Conservation (phyloP, 2,329 filamentous ascomycete species). For the Aschersonia sp. region DNA sequence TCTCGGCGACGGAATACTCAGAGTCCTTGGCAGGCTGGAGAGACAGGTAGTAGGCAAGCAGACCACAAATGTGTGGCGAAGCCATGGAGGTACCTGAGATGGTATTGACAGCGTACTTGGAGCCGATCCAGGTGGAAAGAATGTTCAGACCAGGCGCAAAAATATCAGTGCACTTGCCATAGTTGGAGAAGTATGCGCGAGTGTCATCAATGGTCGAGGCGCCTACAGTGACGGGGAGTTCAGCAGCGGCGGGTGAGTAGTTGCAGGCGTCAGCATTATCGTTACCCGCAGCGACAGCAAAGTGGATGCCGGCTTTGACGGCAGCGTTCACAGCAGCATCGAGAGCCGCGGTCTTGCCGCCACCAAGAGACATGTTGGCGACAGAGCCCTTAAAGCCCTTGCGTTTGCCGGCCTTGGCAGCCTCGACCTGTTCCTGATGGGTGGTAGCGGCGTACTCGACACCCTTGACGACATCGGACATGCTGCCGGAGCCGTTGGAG, state of each 20-base stretch:
- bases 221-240: constrained; percentile 87
- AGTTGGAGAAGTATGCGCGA: constrained; percentile 99
- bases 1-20: constrained; percentile 74
- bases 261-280: constrained; percentile 99
- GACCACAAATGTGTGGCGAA: constrained; percentile 89
- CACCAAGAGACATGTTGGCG: constrained; percentile 98
- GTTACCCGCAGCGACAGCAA: constrained; percentile 94
- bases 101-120: constrained; percentile 91
- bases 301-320: constrained; percentile 84
- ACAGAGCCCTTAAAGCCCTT: constrained; percentile 98
- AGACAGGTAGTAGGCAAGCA: constrained; percentile 94
- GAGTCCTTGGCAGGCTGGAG: constrained; percentile 85
- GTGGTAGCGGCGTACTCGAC: constrained; percentile 83
- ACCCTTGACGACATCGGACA: constrained; percentile 97
- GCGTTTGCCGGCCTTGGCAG: constrained; percentile 73
- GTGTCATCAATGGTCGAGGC: constrained; percentile 86
- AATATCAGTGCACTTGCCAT: constrained; percentile 97
- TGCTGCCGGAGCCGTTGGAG: constrained; percentile 93
- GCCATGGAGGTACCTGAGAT: constrained; percentile 99
- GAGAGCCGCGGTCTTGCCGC: constrained; percentile 86
- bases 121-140: constrained; percentile 95
- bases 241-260: constrained; percentile 91
- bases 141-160: constrained; percentile 97
- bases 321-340: constrained; percentile 90
- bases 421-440: constrained; percentile 62